Evolutionary conservation across 1,284 basidiomycete genomes (phyloP).

Genomic region (Chalciporus sp.): DNA sequence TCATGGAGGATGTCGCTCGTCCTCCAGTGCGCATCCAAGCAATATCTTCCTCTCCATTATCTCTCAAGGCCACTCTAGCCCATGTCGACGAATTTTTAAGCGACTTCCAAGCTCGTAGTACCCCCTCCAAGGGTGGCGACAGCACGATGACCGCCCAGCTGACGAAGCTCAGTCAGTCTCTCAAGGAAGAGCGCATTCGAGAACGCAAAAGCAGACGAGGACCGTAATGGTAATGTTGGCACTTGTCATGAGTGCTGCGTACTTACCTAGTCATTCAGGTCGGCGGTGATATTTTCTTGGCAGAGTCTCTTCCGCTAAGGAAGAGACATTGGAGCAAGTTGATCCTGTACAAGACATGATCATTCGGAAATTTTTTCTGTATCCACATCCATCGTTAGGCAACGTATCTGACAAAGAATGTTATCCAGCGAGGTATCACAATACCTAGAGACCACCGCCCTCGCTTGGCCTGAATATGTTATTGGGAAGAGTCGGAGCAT

Average conservation of each 20-base stretch:
- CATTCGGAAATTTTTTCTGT: no score
- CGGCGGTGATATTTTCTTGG: background rate
- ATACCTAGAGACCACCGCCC: no score
- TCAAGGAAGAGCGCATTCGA: slow-evolving; percentile 41
- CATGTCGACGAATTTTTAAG: slow-evolving; percentile 46
- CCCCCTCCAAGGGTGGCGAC: slow-evolving; percentile 46
- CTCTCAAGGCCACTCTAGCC: slow-evolving; percentile 42
- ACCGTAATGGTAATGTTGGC: slow-evolving; percentile 2
- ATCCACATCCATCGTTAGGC: no score
- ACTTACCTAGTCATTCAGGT: background rate
- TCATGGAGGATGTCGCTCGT: slow-evolving; percentile 49
- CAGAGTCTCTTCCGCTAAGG: background rate
- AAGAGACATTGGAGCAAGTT: background rate
- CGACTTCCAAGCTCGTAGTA: slow-evolving; percentile 48
- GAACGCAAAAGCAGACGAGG: slow-evolving; percentile 21
- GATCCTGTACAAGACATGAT: no score
- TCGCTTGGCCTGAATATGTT: no score
- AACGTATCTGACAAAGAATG: no score
- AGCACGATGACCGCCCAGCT: slow-evolving; percentile 56
- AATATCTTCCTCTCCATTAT: slow-evolving; percentile 37
- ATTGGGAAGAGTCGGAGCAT: no score
- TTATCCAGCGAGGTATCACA: no score
- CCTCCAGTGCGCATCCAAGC: slow-evolving; percentile 50
- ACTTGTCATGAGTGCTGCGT: background rate
- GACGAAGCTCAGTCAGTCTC: slow-evolving; percentile 51